Base-by-base conservation (phyloP, 1,284 basidiomycete species). In the Pisolithus thermaeus region DNA sequence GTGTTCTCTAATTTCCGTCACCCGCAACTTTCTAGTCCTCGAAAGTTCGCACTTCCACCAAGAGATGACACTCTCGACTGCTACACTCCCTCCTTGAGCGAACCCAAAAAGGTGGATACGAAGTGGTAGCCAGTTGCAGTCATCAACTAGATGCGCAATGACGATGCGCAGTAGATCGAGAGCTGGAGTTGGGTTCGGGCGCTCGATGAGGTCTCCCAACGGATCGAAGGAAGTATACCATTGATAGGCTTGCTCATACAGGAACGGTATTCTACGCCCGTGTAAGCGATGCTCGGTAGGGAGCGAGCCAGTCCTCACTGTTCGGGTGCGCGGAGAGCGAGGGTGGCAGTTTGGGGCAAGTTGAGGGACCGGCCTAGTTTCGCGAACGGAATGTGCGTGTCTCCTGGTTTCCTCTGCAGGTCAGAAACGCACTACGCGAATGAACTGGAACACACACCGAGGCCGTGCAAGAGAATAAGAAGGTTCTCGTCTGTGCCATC, bases 91-190 rank as follows among this genome's bases (percentile, higher is more conserved):
- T 0, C 93, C 93, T 67, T 97, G 93, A 0, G 80, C 91, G 60
- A 92, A 97, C 4, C 93, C 93, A 59, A 96, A 92, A 12, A 95
- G 62, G 65, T 97, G 92, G 20, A 97, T 85, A 18, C 78, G 73
- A 5, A 78, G 58, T 0, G 76, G 59, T 0, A 78, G 70, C 93
- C 93, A 96, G 1, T 71, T 61, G 57, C 86, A 87, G 36, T 76
- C 73, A 2, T 66, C 57, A 5, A 72, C 73, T 46, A 96, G 78
- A 58, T 87, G 76, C 8, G 71, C 63, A 50, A 92, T 58, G 22
- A 87, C 70, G 9, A 66, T 70, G 2, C 68, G 63, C 22, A 95
- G 67, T 18, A 83, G 65, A 3, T 78, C 72, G 41, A 88, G 71
- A 0, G 83, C 83, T 1, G 79, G 69, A 0, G 84, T 83, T 7